Base-by-base conservation (phyloP, 2,329 filamentous ascomycete genomes). In the Dactylonectria estremocensis region DNA sequence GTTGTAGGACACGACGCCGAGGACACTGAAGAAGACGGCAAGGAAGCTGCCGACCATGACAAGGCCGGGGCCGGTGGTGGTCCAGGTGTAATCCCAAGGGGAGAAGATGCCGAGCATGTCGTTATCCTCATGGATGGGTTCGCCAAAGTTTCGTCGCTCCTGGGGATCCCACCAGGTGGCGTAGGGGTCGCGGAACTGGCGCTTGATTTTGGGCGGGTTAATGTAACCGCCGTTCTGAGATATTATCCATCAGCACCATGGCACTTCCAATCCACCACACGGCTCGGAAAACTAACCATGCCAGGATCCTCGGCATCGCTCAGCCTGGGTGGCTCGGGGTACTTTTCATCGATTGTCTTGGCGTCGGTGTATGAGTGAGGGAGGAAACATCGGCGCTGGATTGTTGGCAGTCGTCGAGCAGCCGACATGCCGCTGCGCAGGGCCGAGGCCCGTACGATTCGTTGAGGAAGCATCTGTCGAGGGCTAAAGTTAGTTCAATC, bases 111-210 rank as follows among this genome's bases (percentile, higher is more conserved):
- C 95, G 65, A 98, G 87, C 65, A 95, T 88, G 81, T 99, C 97
- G 82, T 98, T 93, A 82, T 99, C 96, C 83, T 99, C 97, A 82
- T 99, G 95, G 59, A 97, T 90, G 13, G 95, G 94, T 83, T 99
- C 97, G 82, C 95, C 95, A 80, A 93, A 98, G 88, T 99, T 98
- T 78, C 96, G 91, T 80, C 95, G 92, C 83, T 98, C 96, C 85
- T 99, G 96, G 82, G 95, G 93, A 84, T 99, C 95, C 94, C 95
- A 98, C 94, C 95, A 99, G 79, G 94, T 91, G 79, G 83, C 95
- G 81, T 98, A 90, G 40, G 97, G 96, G 82, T 98, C 96, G 80
- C 96, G 94, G 85, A 94, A 93, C 82, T 95, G 92, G 75, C 95
- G 93, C 88, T 97, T 98, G 83, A 95, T 85, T 61, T 87, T 83